phyloP scores from a whole-genome alignment of 768 basidiomycete genomes.

The Trametes villosa region DNA sequence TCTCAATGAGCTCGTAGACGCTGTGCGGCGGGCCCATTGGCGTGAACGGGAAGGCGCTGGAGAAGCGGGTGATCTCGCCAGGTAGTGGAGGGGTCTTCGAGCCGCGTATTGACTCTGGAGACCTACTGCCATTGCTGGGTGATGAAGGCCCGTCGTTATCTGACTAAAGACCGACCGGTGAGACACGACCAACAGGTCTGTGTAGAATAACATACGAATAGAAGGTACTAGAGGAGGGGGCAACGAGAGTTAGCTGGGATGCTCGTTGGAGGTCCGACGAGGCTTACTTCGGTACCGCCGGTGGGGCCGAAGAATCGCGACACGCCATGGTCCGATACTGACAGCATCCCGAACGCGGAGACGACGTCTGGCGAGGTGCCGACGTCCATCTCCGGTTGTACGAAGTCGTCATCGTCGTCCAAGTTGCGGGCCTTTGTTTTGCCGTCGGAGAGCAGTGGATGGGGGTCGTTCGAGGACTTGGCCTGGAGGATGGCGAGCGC shows the following conservation, averaged over 20 bases:
- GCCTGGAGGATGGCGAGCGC: conserved; percentile 63
- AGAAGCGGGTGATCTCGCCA: conserved; percentile 50
- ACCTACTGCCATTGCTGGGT: conserved; percentile 27
- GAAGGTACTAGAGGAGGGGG: conserved; percentile 20
- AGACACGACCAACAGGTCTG: not conserved
- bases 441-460: conserved; percentile 61
- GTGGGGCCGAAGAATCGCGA: conserved; percentile 81
- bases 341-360: conserved; percentile 66
- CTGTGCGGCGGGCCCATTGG: conserved; percentile 54
- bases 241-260: conserved; percentile 7
- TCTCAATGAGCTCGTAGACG: conserved; percentile 54
- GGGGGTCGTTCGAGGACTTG: conserved; percentile 54
- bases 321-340: conserved; percentile 67
- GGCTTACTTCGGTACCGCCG: conserved; percentile 67
- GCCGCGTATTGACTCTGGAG: conserved; percentile 35
- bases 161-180: conserved; percentile 16
- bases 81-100: conserved; percentile 36
- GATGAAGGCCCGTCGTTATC: conserved; percentile 21
- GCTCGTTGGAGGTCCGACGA: not conserved
- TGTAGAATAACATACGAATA: conserved; percentile 19
- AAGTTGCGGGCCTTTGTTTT: conserved; percentile 48
- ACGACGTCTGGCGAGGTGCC: conserved; percentile 46
- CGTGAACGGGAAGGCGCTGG: conserved; percentile 66
- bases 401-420: conserved; percentile 36
- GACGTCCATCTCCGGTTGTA: conserved; percentile 5